Evolutionary conservation across 1,284 basidiomycete species (phyloP), one percentile per base, ranked within the genome.

Genomic region (Fomitopsis betulina): DNA sequence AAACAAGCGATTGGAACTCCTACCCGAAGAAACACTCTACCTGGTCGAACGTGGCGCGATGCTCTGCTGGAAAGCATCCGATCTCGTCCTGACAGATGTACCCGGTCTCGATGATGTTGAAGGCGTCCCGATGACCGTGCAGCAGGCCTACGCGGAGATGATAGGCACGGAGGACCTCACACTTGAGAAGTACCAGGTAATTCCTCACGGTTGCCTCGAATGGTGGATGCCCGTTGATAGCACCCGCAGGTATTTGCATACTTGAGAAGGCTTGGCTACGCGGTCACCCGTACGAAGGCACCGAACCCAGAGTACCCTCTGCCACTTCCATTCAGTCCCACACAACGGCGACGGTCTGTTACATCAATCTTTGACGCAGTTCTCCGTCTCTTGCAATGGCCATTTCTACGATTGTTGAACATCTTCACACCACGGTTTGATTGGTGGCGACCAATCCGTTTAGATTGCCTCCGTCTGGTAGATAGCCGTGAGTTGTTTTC

Each of bases 11-110:
- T 75, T 89, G n/a, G 94, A 97, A 67, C 78, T 99, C 0, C 78
- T 98, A 2, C 96, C 96, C 0, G 96, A 99, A 75, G 96, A 98
- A 74, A 85, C 93, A 0, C 79, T 98, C 8, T 98, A 97, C 75
- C 81, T 98, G 32, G 80, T 96, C 49, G 96, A 98, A 72, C 79
- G 95, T 39, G 96, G 96, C 0, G 82, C 89, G 4, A 74, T 96
- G 62, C 89, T 93, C 65, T 93, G 94, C 65, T 95, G 90, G 85
- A 84, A 84, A 61, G 74, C 80, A 2, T 62, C 61, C 30, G 62
- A 68, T 17, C 12, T 63, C 17, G 54, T 55, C 30, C 21, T 69
- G 3, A 60, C 69, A 2, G 62, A 70, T 9, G 57, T 69, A 9
- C 65, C 69, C 1, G 77, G 70, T 12, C 53, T 69, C 32, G 78